These are phyloP conservation scores for Funneliformis geosporum DNA, from an alignment of 192 early-diverging fungal species.

Conservation along the genomic window DNA sequence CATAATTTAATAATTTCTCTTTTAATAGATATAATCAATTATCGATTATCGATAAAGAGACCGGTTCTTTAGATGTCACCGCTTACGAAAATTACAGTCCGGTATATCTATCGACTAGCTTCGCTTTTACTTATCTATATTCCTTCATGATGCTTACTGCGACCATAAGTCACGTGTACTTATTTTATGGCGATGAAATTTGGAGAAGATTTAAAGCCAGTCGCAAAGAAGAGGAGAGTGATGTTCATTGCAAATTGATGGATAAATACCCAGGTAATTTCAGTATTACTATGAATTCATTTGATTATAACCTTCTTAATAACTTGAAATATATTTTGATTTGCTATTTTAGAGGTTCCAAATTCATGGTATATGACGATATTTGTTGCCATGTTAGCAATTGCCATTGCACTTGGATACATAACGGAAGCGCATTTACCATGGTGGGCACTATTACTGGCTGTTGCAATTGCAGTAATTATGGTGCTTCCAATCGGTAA, in stretches of 20 bases:
- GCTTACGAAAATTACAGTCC: slow-evolving; percentile 61
- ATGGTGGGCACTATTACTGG: slow-evolving; percentile 53
- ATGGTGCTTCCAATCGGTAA: slow-evolving; percentile 58
- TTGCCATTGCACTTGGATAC: slow-evolving; percentile 41
- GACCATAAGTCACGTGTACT: slow-evolving; percentile 54
- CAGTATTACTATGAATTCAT: too few relatives aligned
- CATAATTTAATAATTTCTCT: neutral
- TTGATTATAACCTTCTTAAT: too few relatives aligned
- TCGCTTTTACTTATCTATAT: slow-evolving; percentile 60
- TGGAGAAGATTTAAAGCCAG: slow-evolving; percentile 39
- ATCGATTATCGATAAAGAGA: slow-evolving; percentile 42
- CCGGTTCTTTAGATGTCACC: slow-evolving; percentile 46
- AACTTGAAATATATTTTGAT: neutral
- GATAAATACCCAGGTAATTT: slow-evolving; percentile 17
- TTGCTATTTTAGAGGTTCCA: slow-evolving; percentile 45
- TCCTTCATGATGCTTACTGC: slow-evolving; percentile 61
- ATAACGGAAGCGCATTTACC: slow-evolving; percentile 45
- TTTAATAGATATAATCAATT: slow-evolving; percentile 48
- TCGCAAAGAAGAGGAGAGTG: neutral
- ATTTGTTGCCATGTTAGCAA: slow-evolving; percentile 39
- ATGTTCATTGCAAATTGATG: slow-evolving; percentile 34
- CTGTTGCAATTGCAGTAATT: slow-evolving; percentile 39
- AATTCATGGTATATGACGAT: slow-evolving; percentile 52
- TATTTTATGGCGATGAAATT: slow-evolving; percentile 64
- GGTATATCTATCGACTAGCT: slow-evolving; percentile 59